Evolutionary conservation across 257 asterid species (phyloP).

Genomic region (Petrea volubilis): DNA sequence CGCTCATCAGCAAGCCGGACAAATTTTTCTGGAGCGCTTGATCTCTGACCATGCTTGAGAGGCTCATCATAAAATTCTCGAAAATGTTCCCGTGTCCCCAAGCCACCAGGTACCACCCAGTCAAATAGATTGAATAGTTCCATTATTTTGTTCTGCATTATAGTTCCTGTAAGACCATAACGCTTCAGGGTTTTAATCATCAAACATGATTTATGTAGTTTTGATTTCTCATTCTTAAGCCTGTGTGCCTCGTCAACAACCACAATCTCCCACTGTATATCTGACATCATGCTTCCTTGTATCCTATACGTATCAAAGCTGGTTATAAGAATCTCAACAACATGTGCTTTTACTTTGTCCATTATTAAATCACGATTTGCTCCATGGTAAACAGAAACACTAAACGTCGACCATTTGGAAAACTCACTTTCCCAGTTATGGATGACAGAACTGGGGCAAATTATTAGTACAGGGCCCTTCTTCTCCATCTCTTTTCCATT

Average conservation of each 20-base stretch:
- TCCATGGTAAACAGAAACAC: slow-evolving; percentile 81
- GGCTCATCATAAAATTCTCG: slow-evolving; percentile 95
- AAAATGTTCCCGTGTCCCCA: slow-evolving; percentile 93
- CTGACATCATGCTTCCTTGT: slow-evolving; percentile 64
- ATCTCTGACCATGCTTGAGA: slow-evolving; percentile 93
- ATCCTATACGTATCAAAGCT: slow-evolving; percentile 94
- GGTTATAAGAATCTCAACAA: slow-evolving; percentile 74
- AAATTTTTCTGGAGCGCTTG: slow-evolving; percentile 81
- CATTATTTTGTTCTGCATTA: slow-evolving; percentile 94
- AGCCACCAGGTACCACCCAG: slow-evolving; percentile 78
- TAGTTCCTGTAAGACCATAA: slow-evolving; percentile 95
- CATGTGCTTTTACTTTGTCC: slow-evolving; percentile 60
- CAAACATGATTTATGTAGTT: slow-evolving; percentile 70
- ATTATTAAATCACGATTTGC: slow-evolving; percentile 76
- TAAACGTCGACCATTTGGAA: slow-evolving; percentile 85
- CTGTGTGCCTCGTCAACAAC: slow-evolving; percentile 89
- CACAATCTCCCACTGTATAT: slow-evolving; percentile 78
- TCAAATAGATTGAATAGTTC: slow-evolving; percentile 88
- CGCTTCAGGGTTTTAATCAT: slow-evolving; percentile 72
- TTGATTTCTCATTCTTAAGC: slow-evolving; percentile 93
- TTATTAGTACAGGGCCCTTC: slow-evolving; percentile 70
- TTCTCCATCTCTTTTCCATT: slow-evolving; percentile 28
- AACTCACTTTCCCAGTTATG: slow-evolving; percentile 93
- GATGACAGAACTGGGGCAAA: slow-evolving; percentile 91
- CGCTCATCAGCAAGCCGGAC: slow-evolving; percentile 78